phyloP scores from a whole-genome alignment of 441 rosid genomes.

The Gossypium schwendimanii region DNA sequence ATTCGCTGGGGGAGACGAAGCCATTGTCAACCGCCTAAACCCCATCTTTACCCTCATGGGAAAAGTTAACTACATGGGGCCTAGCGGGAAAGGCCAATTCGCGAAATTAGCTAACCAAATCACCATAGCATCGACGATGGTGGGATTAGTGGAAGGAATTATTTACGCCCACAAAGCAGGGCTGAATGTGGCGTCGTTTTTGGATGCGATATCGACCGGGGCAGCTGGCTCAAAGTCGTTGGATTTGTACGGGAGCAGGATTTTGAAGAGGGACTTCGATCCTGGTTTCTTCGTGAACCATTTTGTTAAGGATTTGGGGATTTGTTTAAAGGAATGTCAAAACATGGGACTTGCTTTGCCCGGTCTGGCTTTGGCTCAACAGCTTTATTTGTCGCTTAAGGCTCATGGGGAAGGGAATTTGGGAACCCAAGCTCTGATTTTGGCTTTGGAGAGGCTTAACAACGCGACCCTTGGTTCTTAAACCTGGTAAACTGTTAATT shows the following conservation, averaged over 20 bases:
- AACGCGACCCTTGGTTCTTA: slow-evolving; percentile 42
- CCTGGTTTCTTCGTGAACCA: slow-evolving; percentile 81
- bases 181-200: slow-evolving; percentile 50
- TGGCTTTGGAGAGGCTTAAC: slow-evolving; percentile 78
- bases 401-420: slow-evolving; percentile 82
- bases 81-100: slow-evolving; percentile 74
- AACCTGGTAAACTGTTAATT: slow-evolving; percentile 28
- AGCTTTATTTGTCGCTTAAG: slow-evolving; percentile 81
- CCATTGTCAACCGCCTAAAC: slow-evolving; percentile 35
- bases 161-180: slow-evolving; percentile 73
- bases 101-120: slow-evolving; percentile 77
- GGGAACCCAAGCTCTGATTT: slow-evolving; percentile 73
- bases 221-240: slow-evolving; percentile 71
- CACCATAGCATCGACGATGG: slow-evolving; percentile 75
- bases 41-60: slow-evolving; percentile 69
- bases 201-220: slow-evolving; percentile 61
- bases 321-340: slow-evolving; percentile 77
- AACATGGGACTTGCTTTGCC: slow-evolving; percentile 76
- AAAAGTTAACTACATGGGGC: slow-evolving; percentile 73
- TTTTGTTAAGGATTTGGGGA: slow-evolving; percentile 80
- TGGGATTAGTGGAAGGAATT: slow-evolving; percentile 83
- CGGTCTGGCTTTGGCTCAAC: slow-evolving; percentile 76
- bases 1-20: slow-evolving; percentile 68
- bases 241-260: slow-evolving; percentile 53
- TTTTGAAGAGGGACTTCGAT: slow-evolving; percentile 70